Percentiles rank a stretch among this genome's conserved stretches.
Evolutionary conservation across 306 rosid genomes (phyloP).

Genomic region (Carpinus viminea): DNA sequence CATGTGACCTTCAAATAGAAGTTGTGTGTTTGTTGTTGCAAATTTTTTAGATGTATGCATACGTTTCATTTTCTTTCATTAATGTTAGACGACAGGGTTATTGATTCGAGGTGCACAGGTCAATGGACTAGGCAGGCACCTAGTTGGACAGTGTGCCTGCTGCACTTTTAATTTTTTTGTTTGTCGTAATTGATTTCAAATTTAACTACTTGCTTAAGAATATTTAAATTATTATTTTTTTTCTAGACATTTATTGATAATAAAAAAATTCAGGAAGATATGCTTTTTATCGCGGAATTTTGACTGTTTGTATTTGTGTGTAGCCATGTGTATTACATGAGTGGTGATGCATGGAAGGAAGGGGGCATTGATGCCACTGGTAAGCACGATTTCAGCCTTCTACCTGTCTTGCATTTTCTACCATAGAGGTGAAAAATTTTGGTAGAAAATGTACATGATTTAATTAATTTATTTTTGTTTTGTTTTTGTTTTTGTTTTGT

Average conservation of each 20-base stretch:
- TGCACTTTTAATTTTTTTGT: constrained; percentile 1
- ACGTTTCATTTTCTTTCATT: neutral
- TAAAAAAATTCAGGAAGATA: neutral
- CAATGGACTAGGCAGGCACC: neutral
- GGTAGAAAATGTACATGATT: neutral
- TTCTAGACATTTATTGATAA: neutral
- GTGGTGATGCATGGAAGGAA: constrained; percentile 99
- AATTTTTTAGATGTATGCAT: neutral
- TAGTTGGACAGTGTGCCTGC: neutral
- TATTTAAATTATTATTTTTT: neutral
- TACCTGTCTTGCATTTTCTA: neutral
- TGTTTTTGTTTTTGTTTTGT: neutral
- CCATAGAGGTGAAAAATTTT: neutral
- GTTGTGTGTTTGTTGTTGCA: neutral
- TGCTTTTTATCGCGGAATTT: constrained; percentile 15
- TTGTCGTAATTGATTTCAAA: neutral
- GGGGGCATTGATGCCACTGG: constrained; percentile 99
- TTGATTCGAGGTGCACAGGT: neutral
- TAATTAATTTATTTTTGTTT: neutral
- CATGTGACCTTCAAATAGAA: neutral
- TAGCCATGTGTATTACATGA: constrained; percentile 98
- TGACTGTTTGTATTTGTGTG: constrained; percentile 35
- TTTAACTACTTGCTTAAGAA: neutral
- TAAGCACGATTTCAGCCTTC: constrained; percentile 36
- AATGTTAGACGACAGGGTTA: neutral